These are phyloP conservation scores for Tetracladium setigerum DNA, from an alignment of 495 filamentous ascomycete species.

Conservation along the genomic window DNA sequence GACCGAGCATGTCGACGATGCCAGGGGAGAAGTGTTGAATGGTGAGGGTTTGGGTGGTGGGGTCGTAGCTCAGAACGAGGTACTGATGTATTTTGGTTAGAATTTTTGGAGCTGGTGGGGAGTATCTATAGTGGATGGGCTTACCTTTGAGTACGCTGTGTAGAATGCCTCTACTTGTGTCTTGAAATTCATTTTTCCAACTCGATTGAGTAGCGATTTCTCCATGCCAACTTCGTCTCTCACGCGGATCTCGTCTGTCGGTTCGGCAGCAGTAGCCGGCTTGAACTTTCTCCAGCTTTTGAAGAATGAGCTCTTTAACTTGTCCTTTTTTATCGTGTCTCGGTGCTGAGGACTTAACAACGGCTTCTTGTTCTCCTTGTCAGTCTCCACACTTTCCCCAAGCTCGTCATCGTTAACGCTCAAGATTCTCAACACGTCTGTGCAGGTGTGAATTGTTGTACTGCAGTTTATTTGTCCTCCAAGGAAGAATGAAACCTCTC, in stretches of 20 bases:
- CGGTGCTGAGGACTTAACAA: slow-evolving; percentile 1
- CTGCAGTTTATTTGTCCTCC: slow-evolving; percentile 51
- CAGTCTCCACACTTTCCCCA: slow-evolving; percentile 22
- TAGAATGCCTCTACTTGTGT: slow-evolving; percentile 32
- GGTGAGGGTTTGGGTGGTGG: slow-evolving; percentile 6
- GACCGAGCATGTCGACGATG: slow-evolving; percentile 33
- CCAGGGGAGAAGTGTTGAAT: slow-evolving; percentile 29
- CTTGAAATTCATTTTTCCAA: slow-evolving; percentile 31
- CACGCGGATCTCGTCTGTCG: slow-evolving; percentile 12
- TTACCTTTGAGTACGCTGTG: slow-evolving; percentile 43
- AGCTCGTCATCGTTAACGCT: slow-evolving; percentile 18
- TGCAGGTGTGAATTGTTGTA: slow-evolving; percentile 37
- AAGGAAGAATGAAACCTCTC: slow-evolving; percentile 38
- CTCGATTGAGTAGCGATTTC: slow-evolving; percentile 25
- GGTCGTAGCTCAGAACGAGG: slow-evolving; percentile 28
- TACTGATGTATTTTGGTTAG: slow-evolving; percentile 19
- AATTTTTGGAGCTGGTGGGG: too few relatives aligned
- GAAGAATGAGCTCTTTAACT: slow-evolving; percentile 22
- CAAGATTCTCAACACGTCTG: slow-evolving; percentile 42
- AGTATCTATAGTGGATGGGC: not conserved
- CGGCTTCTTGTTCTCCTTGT: slow-evolving; percentile 4
- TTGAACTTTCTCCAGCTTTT: slow-evolving; percentile 25
- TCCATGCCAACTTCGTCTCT: slow-evolving; percentile 31
- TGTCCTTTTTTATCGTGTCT: slow-evolving; percentile 7
- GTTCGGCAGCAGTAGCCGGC: slow-evolving; percentile 1